Conservation (phyloP, 441 rosid genomes). For the Isatis lusitanica region DNA sequence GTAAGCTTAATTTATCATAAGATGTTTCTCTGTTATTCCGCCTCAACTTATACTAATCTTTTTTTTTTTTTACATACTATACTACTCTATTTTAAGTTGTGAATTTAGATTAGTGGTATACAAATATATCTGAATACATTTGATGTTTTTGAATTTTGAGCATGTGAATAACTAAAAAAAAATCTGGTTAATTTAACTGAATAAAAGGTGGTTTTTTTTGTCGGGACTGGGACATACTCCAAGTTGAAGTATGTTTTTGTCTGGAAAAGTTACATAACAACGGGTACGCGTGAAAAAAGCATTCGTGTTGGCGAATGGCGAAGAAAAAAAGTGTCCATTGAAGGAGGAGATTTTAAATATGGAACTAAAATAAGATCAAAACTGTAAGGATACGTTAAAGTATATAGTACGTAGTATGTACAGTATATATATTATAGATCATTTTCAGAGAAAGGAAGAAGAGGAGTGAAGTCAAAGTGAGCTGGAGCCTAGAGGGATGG, state of each 20-base stretch:
- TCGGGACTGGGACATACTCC: neutral
- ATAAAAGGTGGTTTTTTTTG: neutral
- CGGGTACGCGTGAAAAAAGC: neutral
- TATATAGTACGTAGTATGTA: too few species aligned
- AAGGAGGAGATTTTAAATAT: neutral
- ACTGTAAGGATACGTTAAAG: too few species aligned
- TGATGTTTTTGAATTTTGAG: neutral
- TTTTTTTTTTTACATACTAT: neutral
- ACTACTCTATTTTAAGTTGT: neutral
- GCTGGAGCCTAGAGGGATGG: neutral
- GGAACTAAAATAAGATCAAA: neutral
- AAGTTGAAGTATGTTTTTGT: neutral
- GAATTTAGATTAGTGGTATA: neutral
- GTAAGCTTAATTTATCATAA: neutral
- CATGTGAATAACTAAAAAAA: neutral
- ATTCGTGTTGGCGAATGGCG: neutral
- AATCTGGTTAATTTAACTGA: neutral
- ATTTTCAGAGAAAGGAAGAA: neutral
- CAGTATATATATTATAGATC: too few species aligned
- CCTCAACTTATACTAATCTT: neutral
- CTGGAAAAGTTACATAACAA: neutral
- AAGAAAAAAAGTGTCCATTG: neutral
- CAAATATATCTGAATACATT: neutral
- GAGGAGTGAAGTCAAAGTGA: conserved; percentile 14
- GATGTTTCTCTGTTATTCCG: neutral